Conservation (phyloP, 345 rosid species). For the Luvunga scandens region DNA sequence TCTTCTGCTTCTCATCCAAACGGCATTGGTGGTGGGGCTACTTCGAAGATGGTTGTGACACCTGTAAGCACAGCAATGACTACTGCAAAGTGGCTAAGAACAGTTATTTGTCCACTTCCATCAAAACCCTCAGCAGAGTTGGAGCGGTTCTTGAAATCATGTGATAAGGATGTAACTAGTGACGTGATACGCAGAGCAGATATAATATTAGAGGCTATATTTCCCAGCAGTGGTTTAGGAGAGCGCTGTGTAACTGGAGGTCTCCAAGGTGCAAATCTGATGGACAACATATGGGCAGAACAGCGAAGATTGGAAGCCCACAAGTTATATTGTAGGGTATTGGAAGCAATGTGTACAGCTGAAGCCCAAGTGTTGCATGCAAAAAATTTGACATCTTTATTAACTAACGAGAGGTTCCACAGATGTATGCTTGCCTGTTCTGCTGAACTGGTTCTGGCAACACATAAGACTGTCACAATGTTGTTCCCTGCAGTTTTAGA, state of each 20-base stretch:
- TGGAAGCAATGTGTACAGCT: constrained; percentile 95
- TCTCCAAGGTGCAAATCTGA: constrained; percentile 67
- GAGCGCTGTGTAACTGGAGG: constrained; percentile 62
- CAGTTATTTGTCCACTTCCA: constrained; percentile 73
- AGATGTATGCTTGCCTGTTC: constrained; percentile 98
- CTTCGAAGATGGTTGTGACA: constrained; percentile 64
- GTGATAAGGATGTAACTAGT: constrained; percentile 77
- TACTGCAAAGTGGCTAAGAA: constrained; percentile 97
- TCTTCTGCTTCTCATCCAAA: constrained; percentile 69
- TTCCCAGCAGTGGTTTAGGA: constrained; percentile 69
- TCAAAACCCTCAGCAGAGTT: constrained; percentile 74
- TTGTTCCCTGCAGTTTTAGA: constrained; percentile 95
- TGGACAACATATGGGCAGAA: constrained; percentile 97
- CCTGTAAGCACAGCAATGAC: constrained; percentile 95
- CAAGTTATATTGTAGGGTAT: constrained; percentile 85
- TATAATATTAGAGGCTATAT: constrained; percentile 88
- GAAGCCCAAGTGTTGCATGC: constrained; percentile 84
- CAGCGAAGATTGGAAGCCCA: constrained; percentile 83
- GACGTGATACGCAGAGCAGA: constrained; percentile 79
- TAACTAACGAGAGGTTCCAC: constrained; percentile 94
- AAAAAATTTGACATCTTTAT: constrained; percentile 76
- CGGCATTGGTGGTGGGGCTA: constrained; percentile 41
- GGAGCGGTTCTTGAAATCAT: constrained; percentile 65
- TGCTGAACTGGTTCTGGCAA: constrained; percentile 92
- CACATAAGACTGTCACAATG: constrained; percentile 92